Percentiles rank a stretch among this genome's conserved stretches.
Conservation (phyloP, 768 basidiomycete species). For the Tulasnella calospora region DNA sequence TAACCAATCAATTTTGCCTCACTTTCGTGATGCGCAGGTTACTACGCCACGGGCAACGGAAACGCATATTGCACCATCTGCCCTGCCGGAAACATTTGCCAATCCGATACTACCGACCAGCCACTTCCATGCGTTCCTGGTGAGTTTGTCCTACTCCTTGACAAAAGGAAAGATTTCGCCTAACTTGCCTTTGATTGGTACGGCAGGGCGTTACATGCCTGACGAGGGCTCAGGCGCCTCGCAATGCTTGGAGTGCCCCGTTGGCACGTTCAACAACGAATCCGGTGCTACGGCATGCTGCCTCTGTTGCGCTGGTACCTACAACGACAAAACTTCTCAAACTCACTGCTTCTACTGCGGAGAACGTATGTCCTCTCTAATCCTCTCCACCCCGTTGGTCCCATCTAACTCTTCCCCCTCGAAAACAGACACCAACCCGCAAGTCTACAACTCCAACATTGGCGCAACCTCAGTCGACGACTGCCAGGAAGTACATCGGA, state of each 20-base stretch:
- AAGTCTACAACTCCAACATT: not conserved
- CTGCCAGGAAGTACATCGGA: not conserved
- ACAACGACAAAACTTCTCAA: constrained; percentile 14
- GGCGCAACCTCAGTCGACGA: not conserved
- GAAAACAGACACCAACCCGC: not conserved
- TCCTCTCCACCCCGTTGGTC: not conserved
- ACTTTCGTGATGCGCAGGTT: not conserved
- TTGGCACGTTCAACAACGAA: constrained; percentile 16
- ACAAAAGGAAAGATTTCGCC: too few species aligned
- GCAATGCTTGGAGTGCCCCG: not conserved
- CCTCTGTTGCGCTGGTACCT: constrained; percentile 14
- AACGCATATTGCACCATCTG: not conserved
- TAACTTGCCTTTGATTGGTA: not conserved
- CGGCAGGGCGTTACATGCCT: not conserved
- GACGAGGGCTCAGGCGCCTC: not conserved
- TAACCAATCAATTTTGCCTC: too few species aligned
- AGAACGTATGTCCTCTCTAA: not conserved
- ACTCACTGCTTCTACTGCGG: constrained; percentile 14
- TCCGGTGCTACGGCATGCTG: constrained; percentile 12
- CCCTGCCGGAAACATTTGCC: constrained; percentile 4
- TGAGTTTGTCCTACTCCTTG: not conserved
- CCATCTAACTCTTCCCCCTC: not conserved
- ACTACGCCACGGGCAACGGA: not conserved
- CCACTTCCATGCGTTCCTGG: constrained; percentile 3
- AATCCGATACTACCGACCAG: not conserved